Base-by-base conservation (phyloP, 1,284 basidiomycete species). In the Grifola frondosa region DNA sequence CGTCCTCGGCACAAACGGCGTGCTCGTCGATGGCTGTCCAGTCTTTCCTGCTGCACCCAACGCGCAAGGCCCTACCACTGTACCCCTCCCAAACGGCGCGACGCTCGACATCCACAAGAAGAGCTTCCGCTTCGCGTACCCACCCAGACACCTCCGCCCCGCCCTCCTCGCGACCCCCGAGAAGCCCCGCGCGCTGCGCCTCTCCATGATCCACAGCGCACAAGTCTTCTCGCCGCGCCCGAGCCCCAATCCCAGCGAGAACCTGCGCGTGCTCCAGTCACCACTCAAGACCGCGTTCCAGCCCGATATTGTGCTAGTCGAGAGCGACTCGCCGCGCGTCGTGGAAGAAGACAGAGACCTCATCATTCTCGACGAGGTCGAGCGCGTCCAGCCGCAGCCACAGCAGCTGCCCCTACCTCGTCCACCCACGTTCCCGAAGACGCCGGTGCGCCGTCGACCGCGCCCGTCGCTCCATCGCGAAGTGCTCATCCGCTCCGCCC, bases 141-240 rank as follows among this genome's bases (percentile, higher is more conserved):
- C 84, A 3, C 83, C 85, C 3, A 86, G 85, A 56, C 79, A 84
- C 40, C 65, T 84, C n/a, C 76, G 84, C 25, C 67, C 74, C 5
- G 66, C 70, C 1, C 62, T 85, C 11, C 63, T 78, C 16, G 68
- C 75, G 19, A 76, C 78, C 10, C 81, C 80, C 26, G 49, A 56
- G 13, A 44, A 32, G 5, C 58, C 63, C 16, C 71, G 78, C 16
- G 69, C 74, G 4, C 69, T 82, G 3, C 77, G 85, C 21, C 72
- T 88, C 48, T 85, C 81, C 6, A 83, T 88, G 80, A 85, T 88
- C 31, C 72, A 79, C 24, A 80, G 79, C 44, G 82, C 82, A 0
- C 75, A 84, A 51, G 83, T 88, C 5, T 86, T 87, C 60, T 77
- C 78, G 1, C 85, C 84, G 1, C 60, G 75, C 7, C 81, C 80